phyloP scores from a whole-genome alignment of 139 green algal genomes.

The Chlamydomonas sp. region DNA sequence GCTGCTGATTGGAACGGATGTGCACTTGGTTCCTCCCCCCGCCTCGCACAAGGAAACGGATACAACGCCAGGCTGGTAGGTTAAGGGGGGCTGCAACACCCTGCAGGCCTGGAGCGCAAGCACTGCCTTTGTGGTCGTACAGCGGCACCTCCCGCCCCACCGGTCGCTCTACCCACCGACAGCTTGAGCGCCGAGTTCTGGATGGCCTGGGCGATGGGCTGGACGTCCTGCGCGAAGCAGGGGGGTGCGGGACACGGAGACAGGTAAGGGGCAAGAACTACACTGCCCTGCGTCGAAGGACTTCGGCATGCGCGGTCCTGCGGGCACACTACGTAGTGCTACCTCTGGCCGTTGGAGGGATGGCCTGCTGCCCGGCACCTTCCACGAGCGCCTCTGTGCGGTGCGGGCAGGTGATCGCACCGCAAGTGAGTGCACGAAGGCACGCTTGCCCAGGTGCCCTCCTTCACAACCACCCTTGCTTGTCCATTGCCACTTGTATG shows the following conservation, averaged over 20 bases:
- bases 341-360: background rate
- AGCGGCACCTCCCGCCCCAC: background rate
- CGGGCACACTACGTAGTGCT: background rate
- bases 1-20: no score
- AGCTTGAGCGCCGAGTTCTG: conserved; percentile 70
- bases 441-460: background rate
- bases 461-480: background rate
- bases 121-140: conserved; percentile 36
- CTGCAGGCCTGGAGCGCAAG: no score
- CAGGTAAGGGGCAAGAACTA: background rate
- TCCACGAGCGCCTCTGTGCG: background rate
- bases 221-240: conserved; percentile 53
- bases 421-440: no score
- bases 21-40: conserved; percentile 27
- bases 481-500: background rate
- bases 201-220: conserved; percentile 71
- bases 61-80: background rate
- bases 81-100: no score
- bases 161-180: conserved; percentile 35
- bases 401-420: no score
- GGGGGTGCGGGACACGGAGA: no score
- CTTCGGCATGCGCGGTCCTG: background rate
- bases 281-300: background rate
- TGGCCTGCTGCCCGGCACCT: background rate
- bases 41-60: background rate